Base-by-base conservation (phyloP, 1,284 basidiomycete genomes). In the Stygiomarasmius scandens region DNA sequence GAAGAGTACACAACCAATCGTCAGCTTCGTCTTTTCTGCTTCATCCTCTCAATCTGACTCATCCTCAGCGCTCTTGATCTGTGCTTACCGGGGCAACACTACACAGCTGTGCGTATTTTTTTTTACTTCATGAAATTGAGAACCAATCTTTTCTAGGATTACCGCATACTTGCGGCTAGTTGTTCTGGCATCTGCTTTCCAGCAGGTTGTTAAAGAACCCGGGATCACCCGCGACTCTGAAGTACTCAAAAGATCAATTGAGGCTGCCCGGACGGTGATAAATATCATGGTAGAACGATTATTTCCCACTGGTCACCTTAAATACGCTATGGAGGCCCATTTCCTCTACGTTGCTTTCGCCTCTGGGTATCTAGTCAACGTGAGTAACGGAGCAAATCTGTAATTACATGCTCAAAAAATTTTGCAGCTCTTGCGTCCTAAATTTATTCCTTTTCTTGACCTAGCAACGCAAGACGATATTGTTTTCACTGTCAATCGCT, bases 271-370 rank as follows among this genome's bases (percentile, higher is more conserved):
- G 22, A 70, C 71, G 22, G 80, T 82, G 9, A 80, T 86, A 43
- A 71, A 75, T 20, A 78, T 80, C 29, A 78, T 80, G 61, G 70
- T 79, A 5, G 74, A 82, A 46, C 67, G 71, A 11, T 61, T 83
- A 10, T 78, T 74, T 60, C 78, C 79, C 1, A 80, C 78, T 2
- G 77, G 78, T 0, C 71, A 75, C 56, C 68, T 85, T 20, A 76
- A 77, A 5, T 83, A 75, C 62, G 79, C 79, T 1, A 75, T 83
- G 77, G 80, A 80, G 57, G 77, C 80, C 19, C 76, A 79, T 60
- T 83, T 82, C 61, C 69, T 83, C 11, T 81, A 79, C 62, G 78
- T 85, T 27, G 74, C 84, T 5, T 88, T 86, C 65, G 84, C 85
- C 2, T 81, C 84, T 19, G 84, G 82, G 2, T 85, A 83, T 65